Conservation (phyloP, 1,284 basidiomycete genomes). For the Cutaneotrichosporon arboriforme region DNA sequence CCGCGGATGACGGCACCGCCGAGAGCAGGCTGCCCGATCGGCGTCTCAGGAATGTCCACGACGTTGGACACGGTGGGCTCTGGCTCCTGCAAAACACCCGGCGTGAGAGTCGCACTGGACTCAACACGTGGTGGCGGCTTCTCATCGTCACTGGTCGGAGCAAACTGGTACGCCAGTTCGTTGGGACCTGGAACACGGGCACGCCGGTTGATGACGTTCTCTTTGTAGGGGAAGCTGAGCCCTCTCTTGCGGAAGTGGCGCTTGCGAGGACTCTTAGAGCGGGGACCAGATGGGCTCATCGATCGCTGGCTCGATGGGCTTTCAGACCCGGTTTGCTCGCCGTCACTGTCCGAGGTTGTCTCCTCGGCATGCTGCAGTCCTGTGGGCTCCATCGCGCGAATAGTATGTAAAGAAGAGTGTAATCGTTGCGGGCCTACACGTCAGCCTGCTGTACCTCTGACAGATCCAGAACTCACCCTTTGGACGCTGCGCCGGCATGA, state of each 20-base stretch:
- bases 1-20: neutral
- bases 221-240: conserved; percentile 38
- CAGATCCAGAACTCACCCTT: conserved; percentile 12
- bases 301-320: neutral
- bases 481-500: conserved; percentile 15
- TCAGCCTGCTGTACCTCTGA: neutral
- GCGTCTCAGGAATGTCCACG: neutral
- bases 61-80: neutral
- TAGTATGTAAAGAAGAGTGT: conserved; percentile 41
- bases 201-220: conserved; percentile 38
- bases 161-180: conserved; percentile 36
- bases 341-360: conserved; percentile 1
- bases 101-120: neutral
- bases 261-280: neutral
- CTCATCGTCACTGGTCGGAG: neutral
- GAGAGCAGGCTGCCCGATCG: neutral
- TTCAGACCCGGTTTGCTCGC: too few species aligned
- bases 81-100: neutral
- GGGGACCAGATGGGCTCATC: neutral
- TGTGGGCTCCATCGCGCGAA: conserved; percentile 28
- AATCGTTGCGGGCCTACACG: conserved; percentile 22
- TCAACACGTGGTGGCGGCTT: neutral
- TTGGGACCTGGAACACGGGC: conserved; percentile 26
- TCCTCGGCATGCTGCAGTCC: neutral
- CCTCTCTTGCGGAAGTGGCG: neutral